Percentiles rank a stretch among this genome's conserved stretches.
Evolutionary conservation across 1,284 basidiomycete genomes (phyloP).

Genomic region (Clitocybe nebularis): DNA sequence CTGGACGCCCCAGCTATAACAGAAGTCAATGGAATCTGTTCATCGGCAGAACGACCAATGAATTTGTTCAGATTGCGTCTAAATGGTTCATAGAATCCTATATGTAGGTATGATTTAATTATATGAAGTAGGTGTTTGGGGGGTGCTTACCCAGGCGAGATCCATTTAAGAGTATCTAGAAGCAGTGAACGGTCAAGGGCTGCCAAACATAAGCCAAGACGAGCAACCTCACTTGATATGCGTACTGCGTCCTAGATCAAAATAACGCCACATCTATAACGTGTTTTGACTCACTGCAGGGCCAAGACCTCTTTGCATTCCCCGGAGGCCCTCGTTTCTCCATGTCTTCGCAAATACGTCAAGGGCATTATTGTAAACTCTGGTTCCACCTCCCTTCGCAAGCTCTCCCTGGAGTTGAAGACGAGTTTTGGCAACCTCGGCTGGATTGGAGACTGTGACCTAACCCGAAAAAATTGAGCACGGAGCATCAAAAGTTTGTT

Average conservation of each 20-base stretch:
- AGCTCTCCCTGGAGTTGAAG: slow-evolving; percentile 94
- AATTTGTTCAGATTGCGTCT: slow-evolving; percentile 68
- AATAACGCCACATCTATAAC: slow-evolving; percentile 4
- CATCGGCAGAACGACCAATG: slow-evolving; percentile 59
- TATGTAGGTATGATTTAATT: too few relatives aligned
- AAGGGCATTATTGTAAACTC: slow-evolving; percentile 85
- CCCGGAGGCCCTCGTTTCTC: slow-evolving; percentile 86
- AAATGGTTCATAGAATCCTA: slow-evolving; percentile 95
- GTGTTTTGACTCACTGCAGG: slow-evolving; percentile 71
- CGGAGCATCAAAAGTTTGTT: too few relatives aligned
- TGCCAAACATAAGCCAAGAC: too few relatives aligned
- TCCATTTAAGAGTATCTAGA: slow-evolving; percentile 88
- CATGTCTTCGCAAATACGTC: slow-evolving; percentile 91
- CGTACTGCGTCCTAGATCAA: slow-evolving; percentile 56
- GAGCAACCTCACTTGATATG: slow-evolving; percentile 68
- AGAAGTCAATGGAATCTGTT: slow-evolving; percentile 71
- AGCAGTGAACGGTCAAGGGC: slow-evolving; percentile 9
- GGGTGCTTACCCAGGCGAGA: slow-evolving; percentile 75
- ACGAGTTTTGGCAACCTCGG: slow-evolving; percentile 93
- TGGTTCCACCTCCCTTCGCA: slow-evolving; percentile 65
- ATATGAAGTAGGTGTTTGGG: too few relatives aligned
- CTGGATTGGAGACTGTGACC: slow-evolving; percentile 83
- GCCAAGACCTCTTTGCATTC: slow-evolving; percentile 86
- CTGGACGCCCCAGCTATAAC: slow-evolving; percentile 87
- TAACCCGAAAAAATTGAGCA: slow-evolving; percentile 23